Conservation (phyloP, 208 protist genomes). For the Phytomonas francai region DNA sequence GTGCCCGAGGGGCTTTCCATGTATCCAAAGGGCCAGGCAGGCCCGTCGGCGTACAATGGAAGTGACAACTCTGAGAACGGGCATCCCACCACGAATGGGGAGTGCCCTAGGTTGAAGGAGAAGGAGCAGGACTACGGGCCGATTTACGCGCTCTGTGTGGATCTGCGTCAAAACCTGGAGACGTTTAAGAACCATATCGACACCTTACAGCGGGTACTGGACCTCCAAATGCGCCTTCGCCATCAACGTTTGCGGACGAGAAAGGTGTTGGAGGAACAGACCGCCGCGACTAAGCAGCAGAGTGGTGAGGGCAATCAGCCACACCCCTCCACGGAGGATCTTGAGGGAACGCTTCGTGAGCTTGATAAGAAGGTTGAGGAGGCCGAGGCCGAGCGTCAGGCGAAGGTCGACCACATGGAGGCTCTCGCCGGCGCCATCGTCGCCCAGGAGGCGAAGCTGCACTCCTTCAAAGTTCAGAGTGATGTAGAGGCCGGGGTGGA, state of each 20-base stretch:
- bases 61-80: neutral
- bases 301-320: neutral
- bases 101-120: too few relatives aligned
- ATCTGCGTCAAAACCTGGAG: constrained; percentile 45
- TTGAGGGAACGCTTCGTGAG: neutral
- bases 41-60: neutral
- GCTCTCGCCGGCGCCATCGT: constrained; percentile 21
- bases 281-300: neutral
- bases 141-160: constrained; percentile 25
- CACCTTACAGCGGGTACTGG: constrained; percentile 45
- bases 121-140: too few relatives aligned
- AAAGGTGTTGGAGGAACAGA: constrained; percentile 12
- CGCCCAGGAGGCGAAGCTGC: constrained; percentile 22
- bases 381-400: constrained; percentile 9
- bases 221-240: constrained; percentile 43
- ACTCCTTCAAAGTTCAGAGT: neutral
- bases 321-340: constrained; percentile 4
- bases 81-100: too few relatives aligned
- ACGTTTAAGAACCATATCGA: constrained; percentile 70
- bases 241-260: constrained; percentile 32
- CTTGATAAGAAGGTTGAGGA: neutral
- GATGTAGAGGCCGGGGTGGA: too few relatives aligned
- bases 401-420: constrained; percentile 16
- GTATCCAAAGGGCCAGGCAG: constrained; percentile 42
- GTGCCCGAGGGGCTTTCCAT: constrained; percentile 71